A percentile compares a stretch with the other conserved stretches of the same genome.
These are phyloP conservation scores for Schizosaccharomyces pombe DNA, from an alignment of 805 yeast species.

Conservation along the genomic window DNA sequence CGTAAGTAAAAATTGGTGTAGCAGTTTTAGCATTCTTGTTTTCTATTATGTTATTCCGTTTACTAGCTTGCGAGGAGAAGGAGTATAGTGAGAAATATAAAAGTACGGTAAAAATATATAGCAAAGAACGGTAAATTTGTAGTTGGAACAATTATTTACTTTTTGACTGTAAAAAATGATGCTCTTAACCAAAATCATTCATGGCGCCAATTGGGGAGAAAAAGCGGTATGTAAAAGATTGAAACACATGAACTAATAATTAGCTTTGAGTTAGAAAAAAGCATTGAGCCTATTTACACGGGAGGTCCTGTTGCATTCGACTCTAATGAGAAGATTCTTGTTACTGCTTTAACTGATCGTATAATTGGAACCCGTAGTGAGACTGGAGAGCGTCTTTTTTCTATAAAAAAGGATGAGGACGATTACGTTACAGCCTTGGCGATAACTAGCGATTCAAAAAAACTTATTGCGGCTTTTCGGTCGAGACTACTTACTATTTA, in stretches of 20 bases:
- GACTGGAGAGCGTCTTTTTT: slow-evolving; percentile 33
- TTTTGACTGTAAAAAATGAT: background rate
- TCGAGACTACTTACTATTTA: slow-evolving; percentile 60
- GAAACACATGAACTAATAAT: slow-evolving; percentile 11
- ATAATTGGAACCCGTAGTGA: slow-evolving; percentile 42
- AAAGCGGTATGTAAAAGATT: background rate
- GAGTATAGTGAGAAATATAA: no score
- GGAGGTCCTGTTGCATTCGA: slow-evolving; percentile 65
- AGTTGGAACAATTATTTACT: no score
- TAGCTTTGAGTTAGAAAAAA: slow-evolving; percentile 20
- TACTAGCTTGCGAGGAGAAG: no score
- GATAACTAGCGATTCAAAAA: slow-evolving; percentile 51
- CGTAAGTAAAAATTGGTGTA: no score
- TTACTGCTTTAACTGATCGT: slow-evolving; percentile 62
- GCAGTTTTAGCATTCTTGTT: no score
- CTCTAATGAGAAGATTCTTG: slow-evolving; percentile 35
- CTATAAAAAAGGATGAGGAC: slow-evolving; percentile 62
- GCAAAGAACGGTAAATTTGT: no score
- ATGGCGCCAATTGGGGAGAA: slow-evolving; percentile 1
- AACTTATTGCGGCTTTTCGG: slow-evolving; percentile 53
- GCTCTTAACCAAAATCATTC: background rate
- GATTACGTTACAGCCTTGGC: slow-evolving; percentile 51
- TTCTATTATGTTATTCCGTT: no score
- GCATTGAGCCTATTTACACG: slow-evolving; percentile 61
- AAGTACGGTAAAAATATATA: no score